Conservation (phyloP, 495 filamentous ascomycete species). For the Podospora comata region DNA sequence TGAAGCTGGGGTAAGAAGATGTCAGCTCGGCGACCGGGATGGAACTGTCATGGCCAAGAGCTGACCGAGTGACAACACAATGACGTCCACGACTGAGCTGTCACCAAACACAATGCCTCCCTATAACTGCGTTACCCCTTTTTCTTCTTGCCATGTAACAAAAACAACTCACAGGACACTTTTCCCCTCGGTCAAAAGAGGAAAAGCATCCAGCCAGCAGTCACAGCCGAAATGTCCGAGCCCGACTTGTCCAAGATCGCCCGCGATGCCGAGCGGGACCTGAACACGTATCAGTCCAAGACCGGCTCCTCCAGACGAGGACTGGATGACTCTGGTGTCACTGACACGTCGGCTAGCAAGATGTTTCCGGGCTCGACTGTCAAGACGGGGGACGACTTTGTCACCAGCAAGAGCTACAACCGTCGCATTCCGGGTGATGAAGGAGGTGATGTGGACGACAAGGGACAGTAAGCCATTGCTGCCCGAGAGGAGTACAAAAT, state of each 20-base stretch:
- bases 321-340: slow-evolving; percentile 34
- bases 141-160: not conserved
- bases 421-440: slow-evolving; percentile 39
- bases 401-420: slow-evolving; percentile 37
- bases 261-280: slow-evolving; percentile 46
- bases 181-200: not conserved
- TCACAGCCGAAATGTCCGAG: slow-evolving; percentile 10
- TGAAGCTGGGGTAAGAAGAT: not conserved
- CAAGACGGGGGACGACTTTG: slow-evolving; percentile 29
- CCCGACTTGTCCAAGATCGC: slow-evolving; percentile 34
- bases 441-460: slow-evolving; percentile 38
- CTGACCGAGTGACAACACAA: not conserved
- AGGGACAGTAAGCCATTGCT: slow-evolving; percentile 30
- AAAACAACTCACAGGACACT: not conserved
- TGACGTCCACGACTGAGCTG: not conserved
- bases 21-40: not conserved
- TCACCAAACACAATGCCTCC: not conserved
- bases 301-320: slow-evolving; percentile 30
- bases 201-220: not conserved
- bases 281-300: slow-evolving; percentile 46
- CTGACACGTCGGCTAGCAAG: slow-evolving; percentile 30
- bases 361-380: slow-evolving; percentile 35
- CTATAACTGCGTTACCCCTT: not conserved
- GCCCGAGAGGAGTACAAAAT: too few relatives aligned
- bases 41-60: not conserved